Conservation (phyloP, 176 grass and related monocot genomes). For the Paspalum vaginatum region DNA sequence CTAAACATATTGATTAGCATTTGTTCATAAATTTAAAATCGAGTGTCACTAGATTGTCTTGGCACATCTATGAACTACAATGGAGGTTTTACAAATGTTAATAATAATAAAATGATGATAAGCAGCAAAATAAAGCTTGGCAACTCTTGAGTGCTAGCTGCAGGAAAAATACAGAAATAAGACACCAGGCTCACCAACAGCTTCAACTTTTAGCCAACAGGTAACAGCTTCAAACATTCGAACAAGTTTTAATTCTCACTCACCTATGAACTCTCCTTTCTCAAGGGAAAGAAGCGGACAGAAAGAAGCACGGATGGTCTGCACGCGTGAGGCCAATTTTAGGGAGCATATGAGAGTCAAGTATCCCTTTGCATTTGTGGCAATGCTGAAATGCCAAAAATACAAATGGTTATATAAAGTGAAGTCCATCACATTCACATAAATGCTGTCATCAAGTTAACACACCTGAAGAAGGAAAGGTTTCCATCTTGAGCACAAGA, state of each 20-base stretch:
- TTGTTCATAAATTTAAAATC: neutral
- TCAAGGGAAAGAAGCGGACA: constrained; percentile 97
- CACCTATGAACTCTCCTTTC: constrained; percentile 99
- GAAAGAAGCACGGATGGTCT: constrained; percentile 80
- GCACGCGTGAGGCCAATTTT: constrained; percentile 70
- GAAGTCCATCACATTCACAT: neutral
- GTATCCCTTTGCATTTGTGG: constrained; percentile 73
- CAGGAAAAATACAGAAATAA: constrained; percentile 2
- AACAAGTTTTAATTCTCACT: constrained; percentile 14
- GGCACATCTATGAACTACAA: constrained; percentile 16
- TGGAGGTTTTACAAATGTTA: constrained; percentile 12
- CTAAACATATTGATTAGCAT: constrained; percentile 2
- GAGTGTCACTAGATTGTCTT: neutral
- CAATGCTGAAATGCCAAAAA: constrained; percentile 61
- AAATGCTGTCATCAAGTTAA: constrained; percentile 29
- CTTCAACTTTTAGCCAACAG: constrained; percentile 31
- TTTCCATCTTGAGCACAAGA: constrained; percentile 92
- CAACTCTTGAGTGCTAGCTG: constrained; percentile 1
- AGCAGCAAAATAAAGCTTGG: neutral
- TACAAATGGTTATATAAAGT: constrained; percentile 35
- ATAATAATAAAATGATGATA: neutral
- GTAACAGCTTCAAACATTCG: neutral
- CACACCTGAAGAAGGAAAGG: constrained; percentile 92
- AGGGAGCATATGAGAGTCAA: constrained; percentile 82
- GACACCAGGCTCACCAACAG: neutral